A percentile compares a stretch with the other conserved stretches of the same genome.
phyloP scores from a whole-genome alignment of 1,284 basidiomycete genomes.

The Melampsora americana region DNA sequence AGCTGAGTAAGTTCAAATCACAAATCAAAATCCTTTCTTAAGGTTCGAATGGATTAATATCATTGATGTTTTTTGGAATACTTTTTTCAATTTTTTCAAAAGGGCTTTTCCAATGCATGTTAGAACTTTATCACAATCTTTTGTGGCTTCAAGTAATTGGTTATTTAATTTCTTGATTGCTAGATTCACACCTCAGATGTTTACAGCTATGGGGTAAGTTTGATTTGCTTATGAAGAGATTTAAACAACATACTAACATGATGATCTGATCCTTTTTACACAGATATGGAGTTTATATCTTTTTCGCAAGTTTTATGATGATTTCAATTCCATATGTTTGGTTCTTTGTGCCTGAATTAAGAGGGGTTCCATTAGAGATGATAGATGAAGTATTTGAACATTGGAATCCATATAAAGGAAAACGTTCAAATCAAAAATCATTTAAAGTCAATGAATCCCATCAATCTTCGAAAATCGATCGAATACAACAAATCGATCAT shows the following conservation, averaged over 20 bases:
- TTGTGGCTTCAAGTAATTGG: conserved; percentile 44
- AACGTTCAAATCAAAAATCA: neutral
- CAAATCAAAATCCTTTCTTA: neutral
- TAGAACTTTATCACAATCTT: conserved; percentile 21
- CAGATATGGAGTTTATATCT: conserved; percentile 9
- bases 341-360: conserved; percentile 47
- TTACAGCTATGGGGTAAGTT: conserved; percentile 44
- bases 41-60: too few species aligned
- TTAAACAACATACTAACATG: neutral
- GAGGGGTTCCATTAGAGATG: conserved; percentile 45
- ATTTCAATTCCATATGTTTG: conserved; percentile 38
- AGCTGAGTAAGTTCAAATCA: conserved; percentile 42
- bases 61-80: neutral
- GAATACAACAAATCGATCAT: too few species aligned
- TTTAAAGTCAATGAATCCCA: too few species aligned
- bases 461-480: too few species aligned
- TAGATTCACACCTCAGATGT: conserved; percentile 45
- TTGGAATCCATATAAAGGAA: neutral
- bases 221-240: conserved; percentile 15
- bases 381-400: conserved; percentile 42
- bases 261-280: neutral
- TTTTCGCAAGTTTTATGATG: conserved; percentile 34
- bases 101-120: conserved; percentile 19
- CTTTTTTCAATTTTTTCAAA: neutral
- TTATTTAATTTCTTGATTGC: conserved; percentile 44